These are phyloP conservation scores for Suhomyces kunorum DNA, from an alignment of 1,139 yeast species.

Conservation along the genomic window DNA sequence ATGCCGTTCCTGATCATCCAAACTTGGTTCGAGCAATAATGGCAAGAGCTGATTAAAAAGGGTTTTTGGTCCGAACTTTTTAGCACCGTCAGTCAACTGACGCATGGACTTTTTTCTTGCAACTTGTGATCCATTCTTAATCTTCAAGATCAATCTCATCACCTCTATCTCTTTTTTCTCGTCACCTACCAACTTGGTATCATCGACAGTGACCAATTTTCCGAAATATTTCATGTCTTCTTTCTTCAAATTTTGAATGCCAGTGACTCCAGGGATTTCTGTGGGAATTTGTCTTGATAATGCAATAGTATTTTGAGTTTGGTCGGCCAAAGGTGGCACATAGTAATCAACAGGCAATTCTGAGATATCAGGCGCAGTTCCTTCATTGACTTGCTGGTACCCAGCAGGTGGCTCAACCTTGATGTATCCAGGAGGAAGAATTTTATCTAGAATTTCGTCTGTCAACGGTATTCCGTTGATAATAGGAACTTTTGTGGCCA, in stretches of 20 bases:
- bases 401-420: slow-evolving; percentile 50
- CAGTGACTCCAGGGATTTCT: slow-evolving; percentile 61
- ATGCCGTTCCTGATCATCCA: slow-evolving; percentile 86
- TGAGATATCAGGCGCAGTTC: slow-evolving; percentile 34
- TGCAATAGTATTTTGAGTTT: slow-evolving; percentile 27
- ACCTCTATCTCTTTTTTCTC: slow-evolving; percentile 64
- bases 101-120: slow-evolving; percentile 73
- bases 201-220: slow-evolving; percentile 47
- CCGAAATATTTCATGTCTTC: slow-evolving; percentile 77
- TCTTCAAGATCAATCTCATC: slow-evolving; percentile 61
- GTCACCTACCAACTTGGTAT: slow-evolving; percentile 39
- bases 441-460: slow-evolving; percentile 48
- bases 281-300: slow-evolving; percentile 38
- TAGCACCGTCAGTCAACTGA: slow-evolving; percentile 63
- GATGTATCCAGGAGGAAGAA: slow-evolving; percentile 58
- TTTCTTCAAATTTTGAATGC: slow-evolving; percentile 64
- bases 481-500: slow-evolving; percentile 37
- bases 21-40: slow-evolving; percentile 64
- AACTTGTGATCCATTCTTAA: slow-evolving; percentile 76
- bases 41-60: slow-evolving; percentile 74
- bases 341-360: slow-evolving; percentile 29
- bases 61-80: slow-evolving; percentile 65
- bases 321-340: slow-evolving; percentile 27
- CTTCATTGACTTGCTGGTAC: slow-evolving; percentile 36
- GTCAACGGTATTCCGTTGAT: slow-evolving; percentile 50